phyloP scores from a whole-genome alignment of 371 early-diverging fungal species.

The Mortierella sp. region DNA sequence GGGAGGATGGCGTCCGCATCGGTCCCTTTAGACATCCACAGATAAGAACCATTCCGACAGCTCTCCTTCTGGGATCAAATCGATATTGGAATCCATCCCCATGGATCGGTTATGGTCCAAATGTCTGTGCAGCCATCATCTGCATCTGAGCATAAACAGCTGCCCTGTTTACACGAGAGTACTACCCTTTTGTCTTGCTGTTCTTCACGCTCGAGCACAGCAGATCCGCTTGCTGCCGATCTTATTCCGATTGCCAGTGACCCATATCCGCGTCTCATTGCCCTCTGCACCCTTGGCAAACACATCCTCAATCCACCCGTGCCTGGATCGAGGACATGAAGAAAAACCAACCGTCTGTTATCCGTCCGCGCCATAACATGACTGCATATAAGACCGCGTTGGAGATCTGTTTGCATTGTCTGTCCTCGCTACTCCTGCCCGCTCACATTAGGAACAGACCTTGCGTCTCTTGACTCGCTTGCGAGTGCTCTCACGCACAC shows the following conservation, averaged over 20 bases:
- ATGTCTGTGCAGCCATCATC: no score
- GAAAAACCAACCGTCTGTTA: neutral
- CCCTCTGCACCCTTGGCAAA: neutral
- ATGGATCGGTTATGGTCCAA: no score
- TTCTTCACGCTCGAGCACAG: neutral
- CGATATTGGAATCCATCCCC: slow-evolving; percentile 40
- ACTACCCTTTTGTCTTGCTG: neutral
- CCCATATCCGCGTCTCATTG: neutral
- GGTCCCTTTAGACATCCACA: neutral
- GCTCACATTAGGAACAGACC: neutral
- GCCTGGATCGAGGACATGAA: slow-evolving; percentile 5
- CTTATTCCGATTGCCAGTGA: neutral
- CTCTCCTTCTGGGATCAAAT: slow-evolving; percentile 30
- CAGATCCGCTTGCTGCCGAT: neutral
- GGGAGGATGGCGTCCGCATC: no score
- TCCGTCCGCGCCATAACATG: slow-evolving; percentile 19
- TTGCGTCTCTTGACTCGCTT: neutral
- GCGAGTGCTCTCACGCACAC: neutral
- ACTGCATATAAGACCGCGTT: slow-evolving; percentile 9
- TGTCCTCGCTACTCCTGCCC: neutral
- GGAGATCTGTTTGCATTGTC: slow-evolving; percentile 13
- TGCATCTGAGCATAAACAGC: slow-evolving; percentile 6
- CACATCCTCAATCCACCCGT: neutral
- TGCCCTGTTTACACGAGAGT: neutral
- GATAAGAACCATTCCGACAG: slow-evolving; percentile 39